Evolutionary conservation across 495 filamentous ascomycete species (phyloP), one percentile per base, ranked within the genome.

Genomic region (Penicillium canariense): DNA sequence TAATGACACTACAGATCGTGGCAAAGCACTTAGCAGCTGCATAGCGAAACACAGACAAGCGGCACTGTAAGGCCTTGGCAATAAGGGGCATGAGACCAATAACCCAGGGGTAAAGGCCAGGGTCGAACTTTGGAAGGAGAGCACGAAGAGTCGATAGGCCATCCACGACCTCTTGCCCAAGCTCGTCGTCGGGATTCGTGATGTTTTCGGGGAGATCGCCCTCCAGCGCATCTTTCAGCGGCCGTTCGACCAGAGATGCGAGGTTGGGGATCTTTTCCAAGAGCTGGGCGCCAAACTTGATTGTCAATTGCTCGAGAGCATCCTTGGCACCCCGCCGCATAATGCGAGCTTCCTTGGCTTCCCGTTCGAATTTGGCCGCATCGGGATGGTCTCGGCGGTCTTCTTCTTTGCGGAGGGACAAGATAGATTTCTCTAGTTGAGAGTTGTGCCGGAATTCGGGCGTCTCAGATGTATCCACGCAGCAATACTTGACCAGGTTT

Each of bases 21-120:
- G 95, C 94, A 67, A 98, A 85, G 67, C 95, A 97, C 69, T 98
- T 98, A 9, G 94, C 95, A 28, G 94, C 94, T 63, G 92, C 91
- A 69, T 98, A 98, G 39, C 94, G 84, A 69, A 97, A 89, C 0
- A 98, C 87, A 10, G 93, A 93, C 8, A 96, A 78, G 55, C 86
- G 80, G 9, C 89, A 96, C 59, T 89, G 90, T 12, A 98, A 77
- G 2, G 88, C 91, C 67, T 87, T 91, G 66, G 87, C 86, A 46
- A 97, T 82, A 40, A 90, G 77, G n/a, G 94, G 93, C 68, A 97
- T 83, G 50, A 96, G 80, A 25, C 80, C 77, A 63, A 91, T 80
- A 27, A 98, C 83, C 72, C 91, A 93, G 6, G 81, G 70, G 70
- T 92, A 78, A 5, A 97, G 76, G 25, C 81, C 82, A 14, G 80